Evolutionary conservation across 2,329 filamentous ascomycete species (phyloP), one percentile per base, ranked within the genome.

Genomic region (Xylariales sp.): DNA sequence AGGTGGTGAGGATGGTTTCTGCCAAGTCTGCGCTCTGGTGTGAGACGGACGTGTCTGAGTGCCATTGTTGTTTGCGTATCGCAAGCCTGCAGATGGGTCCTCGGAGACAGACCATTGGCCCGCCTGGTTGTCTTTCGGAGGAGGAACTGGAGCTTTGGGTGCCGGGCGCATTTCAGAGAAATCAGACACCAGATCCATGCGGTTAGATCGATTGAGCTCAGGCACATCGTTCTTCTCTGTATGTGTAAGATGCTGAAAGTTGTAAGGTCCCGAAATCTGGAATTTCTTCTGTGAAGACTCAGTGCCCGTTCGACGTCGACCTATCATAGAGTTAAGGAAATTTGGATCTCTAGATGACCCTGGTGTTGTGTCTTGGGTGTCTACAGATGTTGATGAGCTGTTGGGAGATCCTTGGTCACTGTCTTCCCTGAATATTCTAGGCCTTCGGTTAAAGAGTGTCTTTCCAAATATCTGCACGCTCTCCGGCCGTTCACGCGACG

Each of bases 161-260:
- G 60, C 59, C 23, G 59, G 56, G 29, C 63, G 63, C 35, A 66
- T 49, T 11, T 61, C 59, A 13, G 66, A 63, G 40, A 69, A 65
- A 40, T 72, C 70, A 10, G 65, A 63, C 12, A 63, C 62, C 33
- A 69, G 50, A 19, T 70, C 62, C 33, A 58, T 55, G 13, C 62
- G 64, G 46, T 61, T 69, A 4, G 59, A 49, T 19, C 61, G 57
- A 29, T 65, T 60, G 6, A 69, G 43, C 39, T 61, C 62, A 4
- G 67, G 57, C 4, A 71, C 41, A 34, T 70, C 62, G 20, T 78
- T 70, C 32, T 69, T 70, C 11, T 68, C 62, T 11, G 72, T 77
- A 52, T 82, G 78, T 4, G 74, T 70, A 23, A 83, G 66, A 55
- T 83, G 79, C 52, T 82, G 78, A 43, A 83, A 83, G 61, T 83